phyloP scores from a whole-genome alignment of 495 filamentous ascomycete genomes.

The Talaromyces adpressus region DNA sequence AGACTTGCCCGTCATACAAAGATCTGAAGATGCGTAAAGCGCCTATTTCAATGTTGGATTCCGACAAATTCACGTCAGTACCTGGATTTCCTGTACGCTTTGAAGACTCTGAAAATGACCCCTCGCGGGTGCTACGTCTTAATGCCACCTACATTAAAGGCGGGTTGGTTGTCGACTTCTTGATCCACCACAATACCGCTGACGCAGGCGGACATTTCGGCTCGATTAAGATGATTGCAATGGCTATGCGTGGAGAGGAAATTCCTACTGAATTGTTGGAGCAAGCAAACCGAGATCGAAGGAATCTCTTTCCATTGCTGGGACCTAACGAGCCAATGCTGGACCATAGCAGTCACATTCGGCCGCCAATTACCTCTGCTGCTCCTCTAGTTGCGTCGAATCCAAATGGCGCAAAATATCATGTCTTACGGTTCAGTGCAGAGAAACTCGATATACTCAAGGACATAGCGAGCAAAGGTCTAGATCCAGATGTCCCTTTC shows the following conservation, averaged over 20 bases:
- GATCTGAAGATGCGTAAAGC: slow-evolving; percentile 15
- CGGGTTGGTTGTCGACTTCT: slow-evolving; percentile 22
- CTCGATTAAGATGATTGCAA: slow-evolving; percentile 26
- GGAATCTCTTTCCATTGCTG: slow-evolving; percentile 20
- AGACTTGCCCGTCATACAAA: slow-evolving; percentile 15
- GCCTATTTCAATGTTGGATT: slow-evolving; percentile 24
- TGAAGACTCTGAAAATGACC: neutral
- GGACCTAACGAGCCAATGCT: slow-evolving; percentile 17
- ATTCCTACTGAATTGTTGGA: slow-evolving; percentile 11
- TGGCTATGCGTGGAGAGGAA: slow-evolving; percentile 13
- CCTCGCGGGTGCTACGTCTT: slow-evolving; percentile 4
- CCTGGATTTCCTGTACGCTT: slow-evolving; percentile 22
- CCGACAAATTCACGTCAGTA: slow-evolving; percentile 14
- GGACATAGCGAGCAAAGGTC: neutral
- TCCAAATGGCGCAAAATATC: slow-evolving; percentile 13
- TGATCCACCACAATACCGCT: slow-evolving; percentile 35
- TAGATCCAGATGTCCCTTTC: slow-evolving; percentile 9
- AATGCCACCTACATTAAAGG: slow-evolving; percentile 31
- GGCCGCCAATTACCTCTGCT: slow-evolving; percentile 3
- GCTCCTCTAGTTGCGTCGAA: neutral
- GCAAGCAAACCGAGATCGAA: slow-evolving; percentile 23
- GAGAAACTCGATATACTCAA: slow-evolving; percentile 9
- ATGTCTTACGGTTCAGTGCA: slow-evolving; percentile 18
- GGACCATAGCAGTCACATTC: slow-evolving; percentile 25
- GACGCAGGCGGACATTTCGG: slow-evolving; percentile 31